Evolutionary conservation across 2,329 filamentous ascomycete genomes (phyloP).

Genomic region (Alternaria consortialis): DNA sequence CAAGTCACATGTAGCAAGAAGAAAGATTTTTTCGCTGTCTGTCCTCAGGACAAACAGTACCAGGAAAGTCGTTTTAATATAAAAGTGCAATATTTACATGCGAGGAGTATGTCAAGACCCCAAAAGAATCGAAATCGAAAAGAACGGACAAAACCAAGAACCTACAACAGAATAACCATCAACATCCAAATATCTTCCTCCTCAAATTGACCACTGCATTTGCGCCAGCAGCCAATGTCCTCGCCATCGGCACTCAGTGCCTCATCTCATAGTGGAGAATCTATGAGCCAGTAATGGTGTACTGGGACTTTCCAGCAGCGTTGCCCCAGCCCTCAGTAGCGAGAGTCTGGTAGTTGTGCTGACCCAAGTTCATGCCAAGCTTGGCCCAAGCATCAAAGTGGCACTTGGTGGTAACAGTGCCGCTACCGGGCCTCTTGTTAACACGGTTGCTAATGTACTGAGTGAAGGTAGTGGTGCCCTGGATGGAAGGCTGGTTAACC

Average conservation of each 20-base stretch:
- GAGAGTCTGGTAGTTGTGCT: slow-evolving; percentile 43
- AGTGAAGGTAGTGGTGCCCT: slow-evolving; percentile 59
- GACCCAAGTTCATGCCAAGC: slow-evolving; percentile 38
- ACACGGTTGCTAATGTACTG: slow-evolving; percentile 58
- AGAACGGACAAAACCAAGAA: neutral
- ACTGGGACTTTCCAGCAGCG: slow-evolving; percentile 40
- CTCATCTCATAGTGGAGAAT: neutral
- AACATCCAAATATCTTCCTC: neutral
- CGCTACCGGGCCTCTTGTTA: slow-evolving; percentile 38
- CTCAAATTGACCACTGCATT: neutral
- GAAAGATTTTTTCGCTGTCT: neutral
- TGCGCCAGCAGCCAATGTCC: neutral
- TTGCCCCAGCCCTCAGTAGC: slow-evolving; percentile 42
- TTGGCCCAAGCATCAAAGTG: slow-evolving; percentile 44
- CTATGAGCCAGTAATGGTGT: slow-evolving; percentile 34
- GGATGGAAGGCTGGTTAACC: slow-evolving; percentile 57
- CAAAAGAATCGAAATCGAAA: neutral
- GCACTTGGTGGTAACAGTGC: slow-evolving; percentile 42
- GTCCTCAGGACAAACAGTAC: neutral
- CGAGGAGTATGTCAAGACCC: slow-evolving; percentile 1
- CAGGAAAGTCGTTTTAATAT: neutral
- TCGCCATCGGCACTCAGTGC: neutral
- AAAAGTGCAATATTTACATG: slow-evolving; percentile 15
- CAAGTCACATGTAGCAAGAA: neutral
- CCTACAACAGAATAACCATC: slow-evolving; percentile 1